Evolutionary conservation across 2,329 filamentous ascomycete species (phyloP).

Genomic region (Aureobasidium sp.): DNA sequence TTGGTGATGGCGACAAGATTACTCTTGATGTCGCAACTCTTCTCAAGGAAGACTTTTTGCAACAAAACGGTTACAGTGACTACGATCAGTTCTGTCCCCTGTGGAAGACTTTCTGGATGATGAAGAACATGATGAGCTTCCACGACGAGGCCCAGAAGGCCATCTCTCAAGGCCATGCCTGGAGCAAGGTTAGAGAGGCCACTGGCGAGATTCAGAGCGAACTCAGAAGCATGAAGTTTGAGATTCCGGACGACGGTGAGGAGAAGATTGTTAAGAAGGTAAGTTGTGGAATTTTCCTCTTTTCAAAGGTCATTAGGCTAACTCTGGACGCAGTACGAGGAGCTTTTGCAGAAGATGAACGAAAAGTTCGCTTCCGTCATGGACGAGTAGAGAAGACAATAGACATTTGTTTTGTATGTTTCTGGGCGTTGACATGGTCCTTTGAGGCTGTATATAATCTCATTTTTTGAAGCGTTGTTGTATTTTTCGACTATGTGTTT

Average conservation of each 20-base stretch:
- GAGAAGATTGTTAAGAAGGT: constrained; percentile 79
- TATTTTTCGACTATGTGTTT: constrained; percentile 2
- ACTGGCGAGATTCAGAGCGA: constrained; percentile 80
- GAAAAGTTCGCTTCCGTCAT: constrained; percentile 96
- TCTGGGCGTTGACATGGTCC: constrained; percentile 7
- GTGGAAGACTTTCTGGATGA: constrained; percentile 99
- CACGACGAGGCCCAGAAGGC: constrained; percentile 97
- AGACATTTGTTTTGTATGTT: constrained; percentile 7
- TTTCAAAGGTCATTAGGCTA: constrained; percentile 29
- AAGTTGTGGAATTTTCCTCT: constrained; percentile 25
- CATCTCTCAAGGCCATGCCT: constrained; percentile 80
- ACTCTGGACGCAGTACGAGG: constrained; percentile 68
- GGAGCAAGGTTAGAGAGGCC: constrained; percentile 86
- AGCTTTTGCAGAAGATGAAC: constrained; percentile 80
- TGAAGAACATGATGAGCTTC: constrained; percentile 98
- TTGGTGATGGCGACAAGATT: constrained; percentile 97
- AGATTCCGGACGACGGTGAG: constrained; percentile 79
- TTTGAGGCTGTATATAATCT: constrained; percentile 12
- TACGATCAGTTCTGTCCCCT: constrained; percentile 99
- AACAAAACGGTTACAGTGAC: constrained; percentile 98
- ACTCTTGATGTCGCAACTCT: constrained; percentile 85
- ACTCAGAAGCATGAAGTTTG: constrained; percentile 92
- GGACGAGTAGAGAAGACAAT: constrained; percentile 63
- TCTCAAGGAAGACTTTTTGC: constrained; percentile 96
- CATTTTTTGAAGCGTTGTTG: constrained; percentile 5